Percentiles rank a stretch among this genome's conserved stretches.
Conservation (phyloP, 768 basidiomycete genomes). For the Agaricus blazei region DNA sequence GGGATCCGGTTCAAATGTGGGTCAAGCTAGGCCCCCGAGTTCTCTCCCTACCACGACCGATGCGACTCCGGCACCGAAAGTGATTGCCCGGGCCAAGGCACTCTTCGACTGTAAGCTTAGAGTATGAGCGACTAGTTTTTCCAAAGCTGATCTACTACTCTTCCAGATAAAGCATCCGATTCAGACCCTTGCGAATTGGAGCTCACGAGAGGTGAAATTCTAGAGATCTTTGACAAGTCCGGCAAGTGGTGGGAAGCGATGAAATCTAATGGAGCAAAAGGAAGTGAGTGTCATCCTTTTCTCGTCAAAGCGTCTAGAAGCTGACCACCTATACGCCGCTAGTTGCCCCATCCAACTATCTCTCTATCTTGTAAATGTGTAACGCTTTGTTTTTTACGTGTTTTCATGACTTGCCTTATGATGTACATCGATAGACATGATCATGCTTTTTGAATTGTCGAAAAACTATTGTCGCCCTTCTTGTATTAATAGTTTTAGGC, state of each 20-base stretch:
- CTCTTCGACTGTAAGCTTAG: slow-evolving; percentile 3
- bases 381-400: background rate
- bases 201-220: slow-evolving; percentile 78
- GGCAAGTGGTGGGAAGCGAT: slow-evolving; percentile 89
- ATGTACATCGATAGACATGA: too few species aligned
- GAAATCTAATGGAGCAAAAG: slow-evolving; percentile 55
- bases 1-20: slow-evolving; percentile 8
- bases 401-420: background rate
- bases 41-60: background rate
- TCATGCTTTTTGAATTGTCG: too few species aligned
- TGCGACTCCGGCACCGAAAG: background rate
- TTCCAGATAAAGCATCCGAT: slow-evolving; percentile 62
- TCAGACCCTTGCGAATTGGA: slow-evolving; percentile 85
- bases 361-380: slow-evolving; percentile 12
- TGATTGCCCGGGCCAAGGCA: background rate
- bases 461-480: too few species aligned
- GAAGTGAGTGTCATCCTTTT: slow-evolving; percentile 46
- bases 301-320: background rate
- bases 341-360: slow-evolving; percentile 40
- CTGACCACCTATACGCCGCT: background rate
- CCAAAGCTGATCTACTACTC: background rate
- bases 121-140: background rate
- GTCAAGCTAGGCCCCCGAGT: background rate
- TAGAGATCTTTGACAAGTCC: slow-evolving; percentile 71
- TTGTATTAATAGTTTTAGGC: too few species aligned